Conservation (phyloP, 164 flowering plant genomes). For the Magnolia officinalis region DNA sequence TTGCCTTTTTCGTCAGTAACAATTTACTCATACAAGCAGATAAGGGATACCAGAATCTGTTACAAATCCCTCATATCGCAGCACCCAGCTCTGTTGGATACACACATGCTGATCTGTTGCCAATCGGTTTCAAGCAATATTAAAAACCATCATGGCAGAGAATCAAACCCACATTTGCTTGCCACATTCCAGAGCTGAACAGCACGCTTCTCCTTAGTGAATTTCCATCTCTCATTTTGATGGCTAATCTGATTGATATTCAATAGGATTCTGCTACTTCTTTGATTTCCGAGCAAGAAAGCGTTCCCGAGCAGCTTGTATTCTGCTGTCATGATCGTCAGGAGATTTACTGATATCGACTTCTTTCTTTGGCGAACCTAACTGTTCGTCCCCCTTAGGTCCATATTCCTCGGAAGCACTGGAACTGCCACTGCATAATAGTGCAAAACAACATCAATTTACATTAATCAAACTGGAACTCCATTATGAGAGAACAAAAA, state of each 20-base stretch:
- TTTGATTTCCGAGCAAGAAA: slow-evolving; percentile 51
- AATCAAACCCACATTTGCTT: too few species aligned
- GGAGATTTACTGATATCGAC: slow-evolving; percentile 15
- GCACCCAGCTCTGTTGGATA: too few species aligned
- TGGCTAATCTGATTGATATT: not conserved
- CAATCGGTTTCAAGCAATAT: too few species aligned
- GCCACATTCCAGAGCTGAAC: not conserved
- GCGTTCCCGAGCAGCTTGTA: slow-evolving; percentile 60
- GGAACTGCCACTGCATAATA: slow-evolving; percentile 47
- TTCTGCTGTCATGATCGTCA: slow-evolving; percentile 48
- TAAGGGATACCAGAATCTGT: too few species aligned
- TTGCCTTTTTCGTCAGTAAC: too few species aligned
- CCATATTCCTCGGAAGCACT: slow-evolving; percentile 16
- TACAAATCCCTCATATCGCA: too few species aligned
- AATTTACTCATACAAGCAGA: too few species aligned
- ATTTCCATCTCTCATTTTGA: not conserved
- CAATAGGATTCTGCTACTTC: slow-evolving; percentile 14
- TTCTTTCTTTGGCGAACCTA: slow-evolving; percentile 32
- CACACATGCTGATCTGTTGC: too few species aligned
- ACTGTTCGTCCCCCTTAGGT: slow-evolving; percentile 16
- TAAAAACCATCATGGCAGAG: too few species aligned
- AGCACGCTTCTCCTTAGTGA: not conserved
- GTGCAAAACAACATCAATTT: not conserved
- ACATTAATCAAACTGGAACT: not conserved
- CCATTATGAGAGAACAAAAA: not conserved